Conservation (phyloP, 1,139 yeast species). For the Saccharomycopsis hybrid region DNA sequence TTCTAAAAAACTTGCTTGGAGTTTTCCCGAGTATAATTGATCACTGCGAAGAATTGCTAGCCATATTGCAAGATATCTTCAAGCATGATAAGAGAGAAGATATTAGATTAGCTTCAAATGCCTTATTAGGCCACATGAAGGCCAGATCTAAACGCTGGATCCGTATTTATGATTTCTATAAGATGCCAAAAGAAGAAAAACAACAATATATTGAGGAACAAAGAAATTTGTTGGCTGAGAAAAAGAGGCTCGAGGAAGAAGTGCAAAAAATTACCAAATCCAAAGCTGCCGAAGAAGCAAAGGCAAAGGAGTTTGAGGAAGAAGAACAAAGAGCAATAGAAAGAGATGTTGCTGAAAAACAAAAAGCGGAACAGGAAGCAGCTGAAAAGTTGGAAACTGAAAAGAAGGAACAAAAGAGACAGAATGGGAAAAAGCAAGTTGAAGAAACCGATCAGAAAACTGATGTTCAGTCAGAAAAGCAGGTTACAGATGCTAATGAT, state of each 20-base stretch:
- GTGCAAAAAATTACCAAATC: constrained; percentile 24
- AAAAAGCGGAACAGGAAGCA: constrained; percentile 11
- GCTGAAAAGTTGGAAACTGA: too few species aligned
- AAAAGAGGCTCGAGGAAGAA: constrained; percentile 26
- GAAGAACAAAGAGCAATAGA: constrained; percentile 23
- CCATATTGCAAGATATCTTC: constrained; percentile 43
- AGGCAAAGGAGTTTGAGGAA: constrained; percentile 11
- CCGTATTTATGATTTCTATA: constrained; percentile 50
- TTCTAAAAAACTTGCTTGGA: constrained; percentile 60
- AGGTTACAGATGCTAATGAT: too few species aligned
- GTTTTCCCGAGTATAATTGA: constrained; percentile 65
- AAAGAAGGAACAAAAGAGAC: too few species aligned
- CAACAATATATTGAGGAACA: constrained; percentile 11
- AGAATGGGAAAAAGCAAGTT: too few species aligned
- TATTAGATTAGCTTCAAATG: constrained; percentile 70
- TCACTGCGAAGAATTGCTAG: constrained; percentile 53
- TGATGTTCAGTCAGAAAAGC: too few species aligned
- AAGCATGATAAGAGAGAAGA: constrained; percentile 67
- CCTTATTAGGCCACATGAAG: constrained; percentile 66
- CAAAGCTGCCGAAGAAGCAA: constrained; percentile 13
- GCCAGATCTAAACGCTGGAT: constrained; percentile 54
- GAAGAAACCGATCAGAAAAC: too few species aligned
- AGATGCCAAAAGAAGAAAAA: constrained; percentile 34
- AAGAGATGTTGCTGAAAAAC: constrained; percentile 2
- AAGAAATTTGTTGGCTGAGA: constrained; percentile 24